Evolutionary conservation across 2,329 filamentous ascomycete genomes (phyloP).

Genomic region (Xylariomycetidae sp.): DNA sequence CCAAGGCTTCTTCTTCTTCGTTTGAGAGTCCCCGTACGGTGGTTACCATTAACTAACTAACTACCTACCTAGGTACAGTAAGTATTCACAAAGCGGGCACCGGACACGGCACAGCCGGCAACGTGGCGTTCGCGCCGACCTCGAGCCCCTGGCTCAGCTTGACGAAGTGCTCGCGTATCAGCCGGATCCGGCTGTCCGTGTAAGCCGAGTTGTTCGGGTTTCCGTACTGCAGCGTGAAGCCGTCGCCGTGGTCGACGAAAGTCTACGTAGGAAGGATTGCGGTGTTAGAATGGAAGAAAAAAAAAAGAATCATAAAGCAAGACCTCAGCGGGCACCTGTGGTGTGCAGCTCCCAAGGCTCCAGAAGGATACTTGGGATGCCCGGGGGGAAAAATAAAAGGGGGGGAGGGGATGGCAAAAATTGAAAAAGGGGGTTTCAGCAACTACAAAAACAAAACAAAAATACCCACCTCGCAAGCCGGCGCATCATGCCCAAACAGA

Average conservation of each 20-base stretch:
- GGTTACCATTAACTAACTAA: too few relatives aligned
- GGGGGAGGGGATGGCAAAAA: background rate
- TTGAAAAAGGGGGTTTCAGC: too few relatives aligned
- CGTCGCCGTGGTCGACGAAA: constrained; percentile 41
- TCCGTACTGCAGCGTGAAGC: constrained; percentile 40
- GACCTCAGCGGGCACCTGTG: background rate
- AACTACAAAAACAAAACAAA: too few relatives aligned
- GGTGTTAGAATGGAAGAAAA: too few relatives aligned
- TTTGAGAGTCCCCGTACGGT: too few relatives aligned
- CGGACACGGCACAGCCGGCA: constrained; percentile 36
- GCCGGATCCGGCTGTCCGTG: constrained; percentile 32
- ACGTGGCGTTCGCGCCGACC: constrained; percentile 26
- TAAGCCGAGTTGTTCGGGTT: constrained; percentile 36
- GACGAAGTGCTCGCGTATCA: constrained; percentile 40
- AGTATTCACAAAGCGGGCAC: too few relatives aligned
- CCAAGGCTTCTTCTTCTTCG: too few relatives aligned
- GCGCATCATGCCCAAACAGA: constrained; percentile 39
- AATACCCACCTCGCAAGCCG: constrained; percentile 36
- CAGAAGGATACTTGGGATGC: too few relatives aligned
- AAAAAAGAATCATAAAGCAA: constrained; percentile 2
- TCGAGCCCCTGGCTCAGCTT: constrained; percentile 31
- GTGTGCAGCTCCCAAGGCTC: too few relatives aligned
- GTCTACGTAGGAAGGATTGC: too few relatives aligned
- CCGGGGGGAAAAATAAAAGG: background rate
- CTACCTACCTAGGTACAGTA: too few relatives aligned